Evolutionary conservation across 768 basidiomycete genomes (phyloP), one percentile per base, ranked within the genome.

Genomic region (Sarcodon sp.): DNA sequence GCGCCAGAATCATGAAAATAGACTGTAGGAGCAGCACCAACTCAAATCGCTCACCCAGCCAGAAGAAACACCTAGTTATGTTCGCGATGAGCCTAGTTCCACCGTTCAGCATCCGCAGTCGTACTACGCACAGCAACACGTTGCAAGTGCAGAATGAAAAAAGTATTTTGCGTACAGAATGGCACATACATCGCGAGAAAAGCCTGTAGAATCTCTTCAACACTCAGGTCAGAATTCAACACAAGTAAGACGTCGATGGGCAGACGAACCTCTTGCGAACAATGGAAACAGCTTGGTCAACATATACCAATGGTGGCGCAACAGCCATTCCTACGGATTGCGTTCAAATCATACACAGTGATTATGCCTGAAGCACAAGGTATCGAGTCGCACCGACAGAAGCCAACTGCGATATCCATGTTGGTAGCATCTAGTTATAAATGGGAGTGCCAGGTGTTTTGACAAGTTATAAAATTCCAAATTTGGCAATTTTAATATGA

Each of bases 11-110:
- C 88, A 91, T 87, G 46, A 91, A 67, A 48, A 90, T 63, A 13
- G 86, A 87, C 63, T 91, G 88, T 7, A 87, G 54, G n/a, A 91
- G 69, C 46, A 91, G 64, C 2, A 87, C 75, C 43, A 73, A 64
- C 66, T 90, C 88, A 61, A 88, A 91, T 46, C 58, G 83, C 35
- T 80, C 69, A 48, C 88, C 88, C 34, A 91, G 66, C 88, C 88
- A 91, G 66, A 90, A 91, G 70, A 89, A 91, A 62, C 88, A 91
- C 57, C 88, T 73, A 21, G 83, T 83, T 47, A 90, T 87, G 62
- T 91, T 91, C 45, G 87, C 86, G 50, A 86, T 70, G 33, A 89
- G 69, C 55, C 86, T 87, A 46, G 15, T 47, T 32, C 27, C 12
- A 21, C 7, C 27, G 21, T 45, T 45, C 13, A 18, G 41, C 44